Base-by-base conservation (phyloP, 495 filamentous ascomycete species). In the Xylaria bambusicola region DNA sequence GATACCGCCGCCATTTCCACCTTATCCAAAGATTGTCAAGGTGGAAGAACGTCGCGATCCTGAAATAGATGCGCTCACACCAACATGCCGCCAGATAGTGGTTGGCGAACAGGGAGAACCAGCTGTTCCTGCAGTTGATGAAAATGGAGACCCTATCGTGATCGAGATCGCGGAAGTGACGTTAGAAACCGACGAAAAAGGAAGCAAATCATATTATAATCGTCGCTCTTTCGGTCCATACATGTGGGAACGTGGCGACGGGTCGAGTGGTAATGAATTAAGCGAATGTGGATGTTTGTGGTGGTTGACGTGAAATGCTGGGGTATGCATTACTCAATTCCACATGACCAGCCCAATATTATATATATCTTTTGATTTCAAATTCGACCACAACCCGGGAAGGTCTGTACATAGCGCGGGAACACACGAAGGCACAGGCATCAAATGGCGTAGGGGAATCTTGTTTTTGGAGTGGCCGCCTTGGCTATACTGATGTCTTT, bases 1-100 rank as follows among this genome's bases (percentile, higher is more conserved):
- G 48, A 52, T 66, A 18, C 8, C 55, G 23, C 35, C 66, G 58
- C 62, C 62, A 0, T 64, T 61, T 0, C 62, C 69, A 1, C 60
- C 78, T 15, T 95, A 89, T 66, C 89, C 91, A 0, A 83, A 84
- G 35, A 80, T 88, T 38, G 78, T 96, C 64, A 94, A 95, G 71
- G 78, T 95, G 31, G 84, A 91, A 67, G 92, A 96, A 71, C 85
- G 86, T 36, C 82, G 91, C n/a, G 61, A 84, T 69, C 63, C 77
- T 55, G 60, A 62, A 62, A 56, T 73, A 63, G 45, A 64, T 50
- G 45, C 53, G 4, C 55, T 68, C 8, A 62, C 73, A 50, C 83
- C 88, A 2, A 85, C 84, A 62, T 96, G 91, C 71, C 82, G 89
- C 47, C 85, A 92, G 64, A 87, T 90, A 75, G 76, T 84, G 63